Evolutionary conservation across 1,284 basidiomycete species (phyloP).

Genomic region (Irpex sp.): DNA sequence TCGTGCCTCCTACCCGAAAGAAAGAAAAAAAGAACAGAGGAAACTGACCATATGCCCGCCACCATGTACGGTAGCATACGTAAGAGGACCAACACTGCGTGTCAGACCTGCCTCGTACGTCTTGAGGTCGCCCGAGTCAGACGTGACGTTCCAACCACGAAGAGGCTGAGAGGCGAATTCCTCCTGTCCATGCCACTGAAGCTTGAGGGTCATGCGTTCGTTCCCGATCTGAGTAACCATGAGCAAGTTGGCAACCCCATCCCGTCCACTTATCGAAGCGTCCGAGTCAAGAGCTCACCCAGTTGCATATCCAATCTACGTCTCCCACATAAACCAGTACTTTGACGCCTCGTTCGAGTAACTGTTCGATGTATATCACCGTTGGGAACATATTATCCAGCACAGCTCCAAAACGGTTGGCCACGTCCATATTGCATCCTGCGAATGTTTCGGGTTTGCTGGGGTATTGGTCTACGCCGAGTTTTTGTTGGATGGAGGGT

Average conservation of each 20-base stretch:
- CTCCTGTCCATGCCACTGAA: conserved; percentile 61
- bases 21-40: too few species aligned
- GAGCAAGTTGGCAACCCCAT: neutral
- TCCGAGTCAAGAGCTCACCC: conserved; percentile 32
- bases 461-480: neutral
- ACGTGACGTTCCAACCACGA: conserved; percentile 52
- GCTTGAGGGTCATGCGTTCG: conserved; percentile 52
- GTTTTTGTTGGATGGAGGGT: neutral
- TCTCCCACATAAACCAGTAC: conserved; percentile 76
- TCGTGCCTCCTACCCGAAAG: too few species aligned
- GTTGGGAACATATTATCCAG: conserved; percentile 39
- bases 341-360: conserved; percentile 73
- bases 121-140: conserved; percentile 15
- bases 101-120: conserved; percentile 31
- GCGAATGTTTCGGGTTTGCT: conserved; percentile 35
- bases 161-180: conserved; percentile 42
- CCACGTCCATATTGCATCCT: conserved; percentile 41
- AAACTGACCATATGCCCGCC: too few species aligned
- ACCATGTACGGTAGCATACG: too few species aligned
- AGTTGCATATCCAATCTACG: conserved; percentile 75
- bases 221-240: conserved; percentile 38
- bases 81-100: too few species aligned
- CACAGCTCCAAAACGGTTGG: conserved; percentile 29
- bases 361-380: conserved; percentile 54
- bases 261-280: neutral